Conservation (phyloP, 495 filamentous ascomycete species). For the Tuber melanosporum region DNA sequence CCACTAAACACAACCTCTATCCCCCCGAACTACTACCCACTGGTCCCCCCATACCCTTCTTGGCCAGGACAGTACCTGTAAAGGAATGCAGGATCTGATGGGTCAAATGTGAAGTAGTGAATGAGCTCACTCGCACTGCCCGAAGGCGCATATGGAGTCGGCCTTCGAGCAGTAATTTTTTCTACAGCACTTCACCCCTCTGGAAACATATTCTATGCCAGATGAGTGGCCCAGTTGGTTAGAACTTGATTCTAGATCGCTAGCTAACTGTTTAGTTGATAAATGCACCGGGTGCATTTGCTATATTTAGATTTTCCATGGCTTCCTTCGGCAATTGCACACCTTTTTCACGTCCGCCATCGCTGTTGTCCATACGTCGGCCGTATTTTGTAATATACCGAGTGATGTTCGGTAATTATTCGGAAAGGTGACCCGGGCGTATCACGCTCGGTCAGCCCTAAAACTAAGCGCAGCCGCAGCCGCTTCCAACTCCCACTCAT, state of each 20-base stretch:
- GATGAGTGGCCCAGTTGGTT: background rate
- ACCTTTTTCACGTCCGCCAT: background rate
- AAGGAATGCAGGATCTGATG: no score
- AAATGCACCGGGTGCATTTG: background rate
- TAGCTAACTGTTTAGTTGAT: background rate
- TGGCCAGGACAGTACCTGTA: fast-evolving
- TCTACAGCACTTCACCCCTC: background rate
- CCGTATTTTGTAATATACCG: background rate
- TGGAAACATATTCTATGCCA: background rate
- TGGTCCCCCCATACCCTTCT: no score
- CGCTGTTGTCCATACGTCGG: background rate
- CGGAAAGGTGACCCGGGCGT: background rate
- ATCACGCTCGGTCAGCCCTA: background rate
- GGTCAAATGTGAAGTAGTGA: background rate
- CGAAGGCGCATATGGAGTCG: no score
- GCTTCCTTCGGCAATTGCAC: background rate
- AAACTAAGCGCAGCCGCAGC: background rate
- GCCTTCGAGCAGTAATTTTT: background rate
- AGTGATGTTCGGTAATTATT: background rate
- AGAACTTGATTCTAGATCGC: background rate
- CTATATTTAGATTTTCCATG: background rate
- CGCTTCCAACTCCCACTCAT: background rate
- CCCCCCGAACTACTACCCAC: background rate
- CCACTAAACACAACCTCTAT: background rate
- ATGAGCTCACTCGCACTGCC: no score